A percentile compares a stretch with the other conserved stretches of the same genome.
Evolutionary conservation across 192 early-diverging fungal species (phyloP).

Genomic region (Coemansia sp.): DNA sequence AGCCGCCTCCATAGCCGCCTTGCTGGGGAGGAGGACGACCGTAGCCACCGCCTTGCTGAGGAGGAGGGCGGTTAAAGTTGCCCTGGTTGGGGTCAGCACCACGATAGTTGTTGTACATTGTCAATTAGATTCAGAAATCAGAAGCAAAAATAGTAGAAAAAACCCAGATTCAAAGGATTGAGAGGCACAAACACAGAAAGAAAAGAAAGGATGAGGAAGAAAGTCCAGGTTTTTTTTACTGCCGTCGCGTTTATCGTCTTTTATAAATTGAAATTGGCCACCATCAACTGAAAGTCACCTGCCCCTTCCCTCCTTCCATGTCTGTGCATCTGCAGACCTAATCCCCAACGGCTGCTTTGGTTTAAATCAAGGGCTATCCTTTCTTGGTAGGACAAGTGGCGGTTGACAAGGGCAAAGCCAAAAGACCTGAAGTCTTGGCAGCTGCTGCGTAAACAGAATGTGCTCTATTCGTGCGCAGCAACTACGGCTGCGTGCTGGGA

Average conservation of each 20-base stretch:
- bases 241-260: no score
- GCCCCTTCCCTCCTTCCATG: no score
- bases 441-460: neutral
- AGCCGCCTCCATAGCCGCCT: conserved; percentile 14
- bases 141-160: conserved; percentile 9
- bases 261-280: no score
- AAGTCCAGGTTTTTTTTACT: neutral
- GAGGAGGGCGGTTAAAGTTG: conserved; percentile 9
- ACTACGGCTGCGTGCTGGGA: neutral
- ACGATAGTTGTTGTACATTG: conserved; percentile 37
- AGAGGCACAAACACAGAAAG: neutral
- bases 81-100: conserved; percentile 16
- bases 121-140: neutral
- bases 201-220: neutral
- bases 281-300: no score
- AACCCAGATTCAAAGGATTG: conserved; percentile 7
- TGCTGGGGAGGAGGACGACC: conserved; percentile 1
- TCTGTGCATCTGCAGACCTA: no score
- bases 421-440: neutral
- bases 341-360: no score
- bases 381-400: no score
- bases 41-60: conserved; percentile 1
- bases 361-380: no score
- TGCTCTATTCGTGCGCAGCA: neutral
- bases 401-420: no score